Conservation (phyloP, 176 grass and related monocot species). For the Musa acuminata region DNA sequence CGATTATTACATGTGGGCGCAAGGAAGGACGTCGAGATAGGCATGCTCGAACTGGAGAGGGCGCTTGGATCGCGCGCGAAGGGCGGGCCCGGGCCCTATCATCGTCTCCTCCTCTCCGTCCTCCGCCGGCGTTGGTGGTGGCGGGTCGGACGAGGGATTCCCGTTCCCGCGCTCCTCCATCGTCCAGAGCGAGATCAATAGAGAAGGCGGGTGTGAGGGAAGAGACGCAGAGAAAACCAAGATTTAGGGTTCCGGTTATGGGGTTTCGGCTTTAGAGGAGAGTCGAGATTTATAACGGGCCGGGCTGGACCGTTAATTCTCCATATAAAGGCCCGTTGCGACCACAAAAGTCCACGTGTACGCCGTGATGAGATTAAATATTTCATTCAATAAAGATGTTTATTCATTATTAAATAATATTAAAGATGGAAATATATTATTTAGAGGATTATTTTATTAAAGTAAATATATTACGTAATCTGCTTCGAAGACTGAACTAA, state of each 20-base stretch:
- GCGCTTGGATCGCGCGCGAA: conserved; percentile 52
- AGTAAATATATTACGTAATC: no score
- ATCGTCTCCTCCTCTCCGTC: conserved; percentile 34
- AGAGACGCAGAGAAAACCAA: neutral
- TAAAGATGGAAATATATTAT: no score
- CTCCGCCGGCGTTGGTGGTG: conserved; percentile 2
- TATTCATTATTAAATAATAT: no score
- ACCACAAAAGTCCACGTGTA: neutral
- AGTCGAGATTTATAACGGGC: neutral
- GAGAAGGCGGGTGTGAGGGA: neutral
- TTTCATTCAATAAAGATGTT: no score
- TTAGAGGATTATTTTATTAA: no score
- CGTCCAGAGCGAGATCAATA: neutral
- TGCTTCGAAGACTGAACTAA: no score
- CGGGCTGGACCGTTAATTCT: neutral
- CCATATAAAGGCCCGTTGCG: neutral
- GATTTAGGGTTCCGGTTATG: neutral
- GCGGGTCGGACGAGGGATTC: conserved; percentile 21
- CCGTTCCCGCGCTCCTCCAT: conserved; percentile 31
- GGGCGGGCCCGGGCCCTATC: conserved; percentile 59
- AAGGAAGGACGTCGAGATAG: conserved; percentile 83
- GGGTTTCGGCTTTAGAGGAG: neutral
- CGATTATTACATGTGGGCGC: conserved; percentile 59
- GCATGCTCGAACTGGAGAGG: conserved; percentile 95
- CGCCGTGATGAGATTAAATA: no score